Conservation (phyloP, 306 rosid species). For the Inga laurina region DNA sequence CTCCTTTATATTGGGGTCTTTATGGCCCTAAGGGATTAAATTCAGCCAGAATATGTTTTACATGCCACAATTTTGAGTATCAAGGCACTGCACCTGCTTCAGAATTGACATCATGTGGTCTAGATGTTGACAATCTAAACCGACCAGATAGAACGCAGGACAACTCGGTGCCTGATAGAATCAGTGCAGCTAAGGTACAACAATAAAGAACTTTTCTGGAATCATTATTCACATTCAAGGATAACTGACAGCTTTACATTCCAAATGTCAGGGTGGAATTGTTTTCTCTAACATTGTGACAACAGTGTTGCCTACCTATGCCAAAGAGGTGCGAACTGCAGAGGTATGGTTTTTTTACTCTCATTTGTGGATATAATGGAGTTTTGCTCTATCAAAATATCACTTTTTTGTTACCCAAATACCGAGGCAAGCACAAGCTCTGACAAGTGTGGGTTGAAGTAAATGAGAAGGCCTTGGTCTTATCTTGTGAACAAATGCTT, state of each 20-base stretch:
- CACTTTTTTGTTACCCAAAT: neutral
- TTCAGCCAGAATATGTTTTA: conserved; percentile 95
- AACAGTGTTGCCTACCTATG: conserved; percentile 94
- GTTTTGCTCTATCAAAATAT: conserved; percentile 24
- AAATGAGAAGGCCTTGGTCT: conserved; percentile 2
- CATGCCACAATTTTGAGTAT: conserved; percentile 98
- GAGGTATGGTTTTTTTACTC: conserved; percentile 66
- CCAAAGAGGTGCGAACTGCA: conserved; percentile 88
- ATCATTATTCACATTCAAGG: conserved; percentile 5
- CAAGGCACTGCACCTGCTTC: conserved; percentile 90
- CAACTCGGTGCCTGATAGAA: conserved; percentile 70
- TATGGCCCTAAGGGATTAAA: conserved; percentile 76
- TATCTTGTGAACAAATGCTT: neutral
- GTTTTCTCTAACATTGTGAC: conserved; percentile 96
- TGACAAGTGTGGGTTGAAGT: conserved; percentile 16
- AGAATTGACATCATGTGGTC: conserved; percentile 83
- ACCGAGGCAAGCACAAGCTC: neutral
- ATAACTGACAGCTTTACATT: conserved; percentile 30
- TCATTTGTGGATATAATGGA: conserved; percentile 26
- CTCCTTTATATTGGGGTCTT: conserved; percentile 94
- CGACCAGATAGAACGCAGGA: conserved; percentile 96
- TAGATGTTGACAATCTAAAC: conserved; percentile 65
- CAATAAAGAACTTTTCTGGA: conserved; percentile 20
- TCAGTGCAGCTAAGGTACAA: conserved; percentile 85
- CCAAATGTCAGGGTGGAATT: conserved; percentile 76